Percentiles rank a stretch among this genome's conserved stretches.
These are phyloP conservation scores for Mangifera indica DNA, from an alignment of 345 rosid genomes.

Conservation along the genomic window DNA sequence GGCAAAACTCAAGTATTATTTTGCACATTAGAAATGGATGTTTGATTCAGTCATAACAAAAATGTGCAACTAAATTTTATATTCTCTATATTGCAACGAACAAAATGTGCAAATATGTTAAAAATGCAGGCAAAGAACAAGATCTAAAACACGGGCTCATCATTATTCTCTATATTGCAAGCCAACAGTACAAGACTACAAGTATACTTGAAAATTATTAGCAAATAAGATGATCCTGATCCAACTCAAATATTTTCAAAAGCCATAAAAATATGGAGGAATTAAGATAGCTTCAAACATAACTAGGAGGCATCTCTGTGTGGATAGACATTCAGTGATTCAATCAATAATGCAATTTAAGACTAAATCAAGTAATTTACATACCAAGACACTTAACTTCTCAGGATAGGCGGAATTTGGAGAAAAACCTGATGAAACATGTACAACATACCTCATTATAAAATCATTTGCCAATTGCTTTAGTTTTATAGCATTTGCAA, in stretches of 20 bases:
- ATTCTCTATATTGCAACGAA: not conserved
- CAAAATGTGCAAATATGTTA: not conserved
- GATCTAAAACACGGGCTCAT: not conserved
- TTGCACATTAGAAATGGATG: not conserved
- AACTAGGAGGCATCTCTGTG: constrained; percentile 4
- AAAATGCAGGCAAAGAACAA: not conserved
- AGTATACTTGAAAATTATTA: not conserved
- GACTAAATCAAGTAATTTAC: not conserved
- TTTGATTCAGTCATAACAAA: not conserved
- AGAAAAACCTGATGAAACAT: constrained; percentile 8
- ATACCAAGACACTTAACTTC: not conserved
- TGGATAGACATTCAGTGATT: not conserved
- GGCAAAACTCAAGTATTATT: not conserved
- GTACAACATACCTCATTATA: not conserved
- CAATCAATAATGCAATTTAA: not conserved
- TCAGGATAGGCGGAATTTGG: not conserved
- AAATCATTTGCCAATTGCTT: not conserved
- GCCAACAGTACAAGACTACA: not conserved
- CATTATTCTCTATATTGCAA: not conserved
- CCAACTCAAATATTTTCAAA: not conserved
- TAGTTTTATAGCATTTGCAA: not conserved
- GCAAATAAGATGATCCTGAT: not conserved
- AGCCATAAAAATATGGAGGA: not conserved
- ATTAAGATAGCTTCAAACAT: not conserved
- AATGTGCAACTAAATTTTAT: not conserved